Percentiles rank a stretch among this genome's conserved stretches.
Evolutionary conservation across 495 filamentous ascomycete species (phyloP).

Genomic region (Neurospora sp.): DNA sequence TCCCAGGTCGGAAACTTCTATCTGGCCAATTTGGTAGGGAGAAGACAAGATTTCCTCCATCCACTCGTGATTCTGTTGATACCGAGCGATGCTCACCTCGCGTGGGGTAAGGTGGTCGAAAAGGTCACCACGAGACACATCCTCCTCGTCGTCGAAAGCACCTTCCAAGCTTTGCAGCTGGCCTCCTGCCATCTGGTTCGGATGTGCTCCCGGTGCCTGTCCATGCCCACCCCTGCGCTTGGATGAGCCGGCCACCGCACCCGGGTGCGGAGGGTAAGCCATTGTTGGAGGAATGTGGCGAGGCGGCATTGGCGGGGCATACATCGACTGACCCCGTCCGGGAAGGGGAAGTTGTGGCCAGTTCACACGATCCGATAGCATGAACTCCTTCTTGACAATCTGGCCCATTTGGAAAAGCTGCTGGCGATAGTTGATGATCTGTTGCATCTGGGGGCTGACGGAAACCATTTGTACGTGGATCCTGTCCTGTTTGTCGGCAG

Average conservation of each 20-base stretch:
- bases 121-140: slow-evolving; percentile 71
- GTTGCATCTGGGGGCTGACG: slow-evolving; percentile 45
- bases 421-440: slow-evolving; percentile 50
- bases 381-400: slow-evolving; percentile 83
- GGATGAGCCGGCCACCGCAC: slow-evolving; percentile 32
- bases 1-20: slow-evolving; percentile 79
- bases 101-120: slow-evolving; percentile 81
- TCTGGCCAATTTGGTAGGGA: slow-evolving; percentile 69
- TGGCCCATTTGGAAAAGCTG: slow-evolving; percentile 70
- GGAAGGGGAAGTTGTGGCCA: slow-evolving; percentile 83
- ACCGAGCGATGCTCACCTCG: slow-evolving; percentile 75
- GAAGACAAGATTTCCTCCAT: slow-evolving; percentile 96
- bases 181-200: slow-evolving; percentile 17
- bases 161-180: slow-evolving; percentile 33
- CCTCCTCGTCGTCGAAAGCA: slow-evolving; percentile 77
- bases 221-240: slow-evolving; percentile 28
- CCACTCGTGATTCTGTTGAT: slow-evolving; percentile 95
- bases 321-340: slow-evolving; percentile 33
- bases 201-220: slow-evolving; percentile 16
- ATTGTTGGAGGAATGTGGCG: slow-evolving; percentile 38
- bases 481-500: slow-evolving; percentile 59
- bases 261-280: slow-evolving; percentile 42
- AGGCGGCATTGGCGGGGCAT: slow-evolving; percentile 20
- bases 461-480: slow-evolving; percentile 56
- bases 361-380: slow-evolving; percentile 75